Evolutionary conservation across 2,329 filamentous ascomycete genomes (phyloP), one percentile per base, ranked within the genome.

Genomic region (Monilinia vaccinii-corymbosi): DNA sequence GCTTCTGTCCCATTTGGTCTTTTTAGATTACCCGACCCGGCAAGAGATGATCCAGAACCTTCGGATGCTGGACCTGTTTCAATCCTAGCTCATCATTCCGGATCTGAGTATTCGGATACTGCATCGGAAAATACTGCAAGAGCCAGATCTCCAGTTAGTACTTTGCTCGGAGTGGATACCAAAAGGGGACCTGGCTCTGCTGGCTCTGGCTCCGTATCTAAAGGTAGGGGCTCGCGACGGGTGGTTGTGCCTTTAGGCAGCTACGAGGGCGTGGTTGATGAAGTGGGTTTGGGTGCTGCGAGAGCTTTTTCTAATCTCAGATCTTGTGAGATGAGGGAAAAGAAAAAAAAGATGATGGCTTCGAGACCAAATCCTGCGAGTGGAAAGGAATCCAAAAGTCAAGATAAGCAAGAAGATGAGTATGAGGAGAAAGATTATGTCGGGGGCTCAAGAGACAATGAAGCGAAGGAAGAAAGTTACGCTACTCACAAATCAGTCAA

Each of bases 141-240:
- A 55, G 51, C 51, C 32, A 55, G 51, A 42, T 55, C 51, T 55
- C 51, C 51, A 44, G 51, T 55, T 23, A 44, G 51, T 18, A 44
- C 28, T 13, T 11, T 55, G 13, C 51, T 55, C 16, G 28, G 51
- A 10, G 18, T 53, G 38, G 21, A 38, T 28, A 11, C 4, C 16
- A 28, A 18, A 8, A 18, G 38, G 18, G 8, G 18, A 40, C n/a
- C 23, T 47, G 23, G 23, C 3, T 9, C 36, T 25, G 52, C 14
- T 13, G 25, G 25, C 25, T 56, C 14, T 31, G 25, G 25, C 8
- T 50, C 31, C 34, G 47, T n/a, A 16, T 14, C 10, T 23, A 31
- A 23, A 44, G 31, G 18, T 7, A 44, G n/a, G 28, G 28, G n/a
- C 9, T 11, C 14, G 4, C 28, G 13, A 23, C 28, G 28, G 28